phyloP scores from a whole-genome alignment of 306 rosid species.

The Fagus sylvatica region DNA sequence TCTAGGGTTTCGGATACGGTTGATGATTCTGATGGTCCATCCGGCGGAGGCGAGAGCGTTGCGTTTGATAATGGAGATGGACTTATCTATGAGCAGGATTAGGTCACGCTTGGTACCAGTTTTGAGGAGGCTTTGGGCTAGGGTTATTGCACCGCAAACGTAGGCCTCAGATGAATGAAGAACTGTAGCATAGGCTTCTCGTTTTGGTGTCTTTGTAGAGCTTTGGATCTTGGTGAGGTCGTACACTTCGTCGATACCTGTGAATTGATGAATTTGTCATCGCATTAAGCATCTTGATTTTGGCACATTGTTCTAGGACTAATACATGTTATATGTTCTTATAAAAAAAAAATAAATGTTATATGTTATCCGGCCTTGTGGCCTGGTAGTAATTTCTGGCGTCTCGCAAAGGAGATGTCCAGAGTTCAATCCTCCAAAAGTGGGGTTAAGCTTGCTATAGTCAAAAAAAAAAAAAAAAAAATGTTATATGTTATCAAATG shows the following conservation, averaged over 20 bases:
- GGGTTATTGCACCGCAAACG: slow-evolving; percentile 85
- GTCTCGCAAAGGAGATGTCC: too few relatives aligned
- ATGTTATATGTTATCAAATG: too few relatives aligned
- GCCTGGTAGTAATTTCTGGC: too few relatives aligned
- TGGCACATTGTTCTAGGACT: too few relatives aligned
- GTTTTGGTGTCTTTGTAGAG: slow-evolving; percentile 40
- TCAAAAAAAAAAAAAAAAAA: too few relatives aligned
- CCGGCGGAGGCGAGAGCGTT: slow-evolving; percentile 56
- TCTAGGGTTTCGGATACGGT: slow-evolving; percentile 74
- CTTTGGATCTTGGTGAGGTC: slow-evolving; percentile 57
- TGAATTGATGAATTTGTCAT: background rate
- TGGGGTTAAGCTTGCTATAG: too few relatives aligned
- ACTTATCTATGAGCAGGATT: slow-evolving; percentile 66
- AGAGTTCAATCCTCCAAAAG: too few relatives aligned
- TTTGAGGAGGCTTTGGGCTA: slow-evolving; percentile 73
- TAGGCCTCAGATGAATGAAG: slow-evolving; percentile 76
- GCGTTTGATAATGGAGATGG: slow-evolving; percentile 61
- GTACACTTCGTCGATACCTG: slow-evolving; percentile 73
- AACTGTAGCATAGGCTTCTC: slow-evolving; percentile 85
- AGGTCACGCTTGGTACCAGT: slow-evolving; percentile 84
- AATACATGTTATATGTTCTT: too few relatives aligned
- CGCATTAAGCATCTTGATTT: too few relatives aligned
- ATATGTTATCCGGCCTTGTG: too few relatives aligned
- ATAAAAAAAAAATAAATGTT: too few relatives aligned
- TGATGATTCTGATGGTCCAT: slow-evolving; percentile 67